These are phyloP conservation scores for Tolypocladium cylindrosporum DNA, from an alignment of 2,329 filamentous ascomycete genomes.

Conservation along the genomic window DNA sequence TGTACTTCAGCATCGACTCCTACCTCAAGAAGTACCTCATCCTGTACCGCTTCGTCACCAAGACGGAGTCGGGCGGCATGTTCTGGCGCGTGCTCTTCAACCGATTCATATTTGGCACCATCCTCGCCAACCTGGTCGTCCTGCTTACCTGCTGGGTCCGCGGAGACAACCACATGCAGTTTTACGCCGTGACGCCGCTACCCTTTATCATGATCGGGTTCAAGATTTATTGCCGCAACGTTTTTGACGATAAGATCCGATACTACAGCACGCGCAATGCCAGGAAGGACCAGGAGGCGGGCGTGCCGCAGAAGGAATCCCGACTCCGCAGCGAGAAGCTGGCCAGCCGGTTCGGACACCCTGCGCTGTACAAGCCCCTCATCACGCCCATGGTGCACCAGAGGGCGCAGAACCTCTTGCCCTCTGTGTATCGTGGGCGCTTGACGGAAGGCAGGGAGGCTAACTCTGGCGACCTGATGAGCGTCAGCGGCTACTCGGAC, in stretches of 20 bases:
- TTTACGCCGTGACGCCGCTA: constrained; percentile 62
- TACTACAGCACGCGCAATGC: constrained; percentile 65
- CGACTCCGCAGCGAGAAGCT: constrained; percentile 56
- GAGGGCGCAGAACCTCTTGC: constrained; percentile 76
- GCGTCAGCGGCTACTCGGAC: constrained; percentile 69
- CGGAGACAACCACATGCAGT: constrained; percentile 50
- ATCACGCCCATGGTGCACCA: constrained; percentile 94
- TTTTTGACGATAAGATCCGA: constrained; percentile 70
- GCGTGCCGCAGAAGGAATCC: constrained; percentile 36
- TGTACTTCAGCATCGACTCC: constrained; percentile 83
- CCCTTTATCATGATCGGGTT: constrained; percentile 71
- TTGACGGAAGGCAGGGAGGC: constrained; percentile 56
- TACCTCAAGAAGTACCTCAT: constrained; percentile 93
- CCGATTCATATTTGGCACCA: constrained; percentile 72
- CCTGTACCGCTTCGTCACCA: constrained; percentile 91
- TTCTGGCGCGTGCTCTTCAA: constrained; percentile 93
- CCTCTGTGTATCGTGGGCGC: constrained; percentile 77
- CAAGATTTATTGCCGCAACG: constrained; percentile 70
- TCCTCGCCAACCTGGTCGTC: constrained; percentile 70
- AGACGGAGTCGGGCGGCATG: constrained; percentile 87
- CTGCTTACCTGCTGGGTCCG: constrained; percentile 66
- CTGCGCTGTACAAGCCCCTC: constrained; percentile 77
- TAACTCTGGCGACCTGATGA: constrained; percentile 44
- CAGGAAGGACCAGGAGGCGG: constrained; percentile 32
- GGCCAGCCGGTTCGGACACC: constrained; percentile 76